Base-by-base conservation (phyloP, 352 stramenopile genomes). In the Stephanocyclus meneghinianus region DNA sequence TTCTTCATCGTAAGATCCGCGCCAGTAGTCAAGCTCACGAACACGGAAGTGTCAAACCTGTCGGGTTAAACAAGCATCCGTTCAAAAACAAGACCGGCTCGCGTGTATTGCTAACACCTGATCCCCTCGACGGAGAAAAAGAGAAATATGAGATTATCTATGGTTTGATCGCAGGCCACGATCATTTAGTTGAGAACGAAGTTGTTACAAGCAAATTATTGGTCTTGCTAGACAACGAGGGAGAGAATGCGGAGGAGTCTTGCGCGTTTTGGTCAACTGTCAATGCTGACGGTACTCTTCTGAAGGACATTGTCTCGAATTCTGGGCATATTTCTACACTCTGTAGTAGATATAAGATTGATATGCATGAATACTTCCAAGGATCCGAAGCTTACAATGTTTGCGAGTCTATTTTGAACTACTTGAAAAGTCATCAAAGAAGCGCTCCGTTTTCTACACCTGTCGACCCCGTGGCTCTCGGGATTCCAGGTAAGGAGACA, bases 391-490 rank as follows among this genome's bases (percentile, higher is more conserved):
- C 88, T 44, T 89, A 87, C 51, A 56, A 84, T 51, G 82, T 80
- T 50, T 91, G 84, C 60, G 70, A 80, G 37, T 66, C 50, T 3
- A 80, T 93, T 56, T 42, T 93, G 1, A 73, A 79, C 8, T 90
- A 83, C 57, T 66, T 92, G 15, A 65, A 77, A 44, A 66, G 66
- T 40, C 86, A 92, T 26, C 60, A 37, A 15, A 89, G 87, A 61
- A 76, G 77, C 47, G 73, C 56, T 32, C 81, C 84, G 5, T 99
- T 99, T 71, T 60, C 97, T 45, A 77, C 90, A 8, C 96, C 96
- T 5, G 96, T 99, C 18, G 96, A 99, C 84, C 95, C 96, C 1
- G 91, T 98, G 0, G 92, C 92, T 10, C 83, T 99, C 10, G 91
- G 93, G 26, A 97, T 99, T 66, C 96, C 95, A 66, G 32, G 55